phyloP scores from a whole-genome alignment of 2,329 filamentous ascomycete genomes.

The Colletotrichum sp. region DNA sequence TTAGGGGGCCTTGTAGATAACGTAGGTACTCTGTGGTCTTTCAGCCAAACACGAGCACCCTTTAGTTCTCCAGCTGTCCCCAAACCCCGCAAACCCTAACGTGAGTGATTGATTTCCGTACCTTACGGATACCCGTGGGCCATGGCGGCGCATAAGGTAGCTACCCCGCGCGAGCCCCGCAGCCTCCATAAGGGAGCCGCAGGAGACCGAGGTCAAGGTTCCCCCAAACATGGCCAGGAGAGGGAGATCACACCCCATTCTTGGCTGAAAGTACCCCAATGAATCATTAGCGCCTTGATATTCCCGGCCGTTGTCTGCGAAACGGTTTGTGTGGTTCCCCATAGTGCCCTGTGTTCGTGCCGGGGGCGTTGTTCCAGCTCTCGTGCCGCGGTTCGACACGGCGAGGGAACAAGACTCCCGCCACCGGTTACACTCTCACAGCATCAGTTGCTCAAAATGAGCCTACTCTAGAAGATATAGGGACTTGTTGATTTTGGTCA shows the following conservation, averaged over 20 bases:
- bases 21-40: background rate
- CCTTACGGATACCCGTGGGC: background rate
- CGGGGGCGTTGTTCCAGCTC: background rate
- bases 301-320: background rate
- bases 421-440: background rate
- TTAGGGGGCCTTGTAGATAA: background rate
- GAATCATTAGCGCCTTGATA: background rate
- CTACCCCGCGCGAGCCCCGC: background rate
- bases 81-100: background rate
- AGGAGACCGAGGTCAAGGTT: background rate
- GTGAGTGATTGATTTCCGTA: background rate
- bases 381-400: constrained; percentile 8
- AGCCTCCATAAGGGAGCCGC: background rate
- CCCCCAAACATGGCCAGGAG: background rate
- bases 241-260: background rate
- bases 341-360: background rate
- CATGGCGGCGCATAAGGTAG: background rate
- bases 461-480: background rate
- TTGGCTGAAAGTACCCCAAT: background rate
- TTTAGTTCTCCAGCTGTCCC: background rate
- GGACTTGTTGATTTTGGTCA: background rate
- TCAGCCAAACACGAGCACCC: background rate
- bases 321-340: background rate
- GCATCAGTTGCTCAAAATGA: background rate
- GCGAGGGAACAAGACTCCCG: constrained; percentile 14